These are phyloP conservation scores for Marchantia polymorpha DNA, from an alignment of 225 moss, liverwort and hornwort genomes.

Conservation along the genomic window DNA sequence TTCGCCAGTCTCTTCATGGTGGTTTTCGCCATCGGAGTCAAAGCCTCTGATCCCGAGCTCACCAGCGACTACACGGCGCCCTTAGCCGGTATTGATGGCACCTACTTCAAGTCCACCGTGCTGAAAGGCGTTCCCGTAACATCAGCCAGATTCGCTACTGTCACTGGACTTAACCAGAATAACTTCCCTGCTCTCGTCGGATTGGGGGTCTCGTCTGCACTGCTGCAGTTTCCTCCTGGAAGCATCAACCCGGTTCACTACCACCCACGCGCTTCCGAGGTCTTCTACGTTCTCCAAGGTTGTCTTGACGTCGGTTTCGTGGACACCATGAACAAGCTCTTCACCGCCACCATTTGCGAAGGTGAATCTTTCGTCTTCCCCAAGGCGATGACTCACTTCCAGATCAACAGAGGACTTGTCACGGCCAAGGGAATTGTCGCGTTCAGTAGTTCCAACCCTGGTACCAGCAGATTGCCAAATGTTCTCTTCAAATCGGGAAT, in stretches of 20 bases:
- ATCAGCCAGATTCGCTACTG: not conserved
- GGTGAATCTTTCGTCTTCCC: not conserved
- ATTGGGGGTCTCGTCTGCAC: not conserved
- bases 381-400: not conserved
- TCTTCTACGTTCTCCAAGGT: not conserved
- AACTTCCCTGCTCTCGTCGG: conserved; percentile 1
- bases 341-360: not conserved
- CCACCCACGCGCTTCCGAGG: conserved; percentile 7
- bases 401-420: not conserved
- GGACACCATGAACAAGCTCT: not conserved
- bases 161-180: not conserved
- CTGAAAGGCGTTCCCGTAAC: not conserved
- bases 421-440: not conserved
- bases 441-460: conserved; percentile 1
- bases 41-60: no score
- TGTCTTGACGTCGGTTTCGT: not conserved
- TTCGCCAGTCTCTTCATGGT: no score
- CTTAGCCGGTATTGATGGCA: not conserved
- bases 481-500: not conserved
- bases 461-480: not conserved
- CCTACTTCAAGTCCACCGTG: conserved; percentile 3
- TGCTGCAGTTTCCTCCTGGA: not conserved
- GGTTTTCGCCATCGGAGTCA: no score
- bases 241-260: not conserved
- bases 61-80: not conserved